These are phyloP conservation scores for Rutstroemia sp. DNA, from an alignment of 2,329 filamentous ascomycete species.

Conservation along the genomic window DNA sequence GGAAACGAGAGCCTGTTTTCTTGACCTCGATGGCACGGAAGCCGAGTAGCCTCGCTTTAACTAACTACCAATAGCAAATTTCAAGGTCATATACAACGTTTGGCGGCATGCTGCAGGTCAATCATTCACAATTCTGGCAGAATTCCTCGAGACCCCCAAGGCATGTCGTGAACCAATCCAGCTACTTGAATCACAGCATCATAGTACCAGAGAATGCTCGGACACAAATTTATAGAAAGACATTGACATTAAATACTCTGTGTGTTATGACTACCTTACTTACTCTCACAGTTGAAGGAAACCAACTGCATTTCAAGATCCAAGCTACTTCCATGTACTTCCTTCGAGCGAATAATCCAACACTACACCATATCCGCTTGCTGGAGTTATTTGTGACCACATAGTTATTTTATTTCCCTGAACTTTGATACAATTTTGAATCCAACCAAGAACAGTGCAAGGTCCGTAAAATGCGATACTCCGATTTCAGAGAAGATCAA, in stretches of 20 bases:
- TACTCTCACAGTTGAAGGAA: neutral
- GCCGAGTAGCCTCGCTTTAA: too few species aligned
- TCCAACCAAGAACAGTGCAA: neutral
- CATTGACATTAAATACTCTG: neutral
- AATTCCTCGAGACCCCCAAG: too few species aligned
- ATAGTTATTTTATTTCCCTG: neutral
- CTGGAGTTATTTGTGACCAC: neutral
- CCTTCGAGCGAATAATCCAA: constrained; percentile 2
- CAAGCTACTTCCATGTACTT: neutral
- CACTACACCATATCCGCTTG: neutral
- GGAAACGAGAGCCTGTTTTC: too few species aligned
- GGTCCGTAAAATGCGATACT: neutral
- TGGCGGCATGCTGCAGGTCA: too few species aligned
- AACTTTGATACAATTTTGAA: constrained; percentile 2
- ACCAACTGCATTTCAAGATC: neutral
- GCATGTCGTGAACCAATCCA: too few species aligned
- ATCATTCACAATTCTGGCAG: too few species aligned
- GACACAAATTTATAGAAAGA: too few species aligned
- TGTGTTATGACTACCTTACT: neutral
- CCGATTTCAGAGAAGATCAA: neutral
- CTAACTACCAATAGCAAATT: too few species aligned
- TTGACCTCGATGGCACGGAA: too few species aligned
- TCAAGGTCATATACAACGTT: too few species aligned
- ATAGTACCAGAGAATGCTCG: too few species aligned
- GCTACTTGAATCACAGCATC: too few species aligned